Base-by-base conservation (phyloP, 805 yeast genomes). In the Saturnispora dispora region DNA sequence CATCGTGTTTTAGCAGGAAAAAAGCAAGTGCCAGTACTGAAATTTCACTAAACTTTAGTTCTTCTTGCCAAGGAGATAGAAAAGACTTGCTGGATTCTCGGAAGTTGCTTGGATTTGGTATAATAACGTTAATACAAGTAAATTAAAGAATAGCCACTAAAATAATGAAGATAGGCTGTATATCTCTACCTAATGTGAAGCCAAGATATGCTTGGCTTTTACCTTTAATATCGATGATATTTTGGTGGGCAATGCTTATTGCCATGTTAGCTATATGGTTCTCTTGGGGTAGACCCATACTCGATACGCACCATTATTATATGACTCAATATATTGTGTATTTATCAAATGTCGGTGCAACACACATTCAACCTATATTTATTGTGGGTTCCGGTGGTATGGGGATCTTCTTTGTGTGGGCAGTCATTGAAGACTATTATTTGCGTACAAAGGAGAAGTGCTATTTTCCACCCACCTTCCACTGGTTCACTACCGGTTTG, bases 191-290 rank as follows among this genome's bases (percentile, higher is more conserved):
- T 5, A 63, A 65, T 28, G 55, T 65, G 9, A 56, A 54, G 45
- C 68, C 67, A 15, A 52, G 55, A 35, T 52, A 53, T 51, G 61
- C 68, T 2, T 64, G 65, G 57, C 35, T 65, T 3, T 51, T 89
- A 36, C 96, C 96, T 3, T 66, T 88, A 42, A 60, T 81, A 2
- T 77, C 88, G 2, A 68, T 79, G 48, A 65, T 81, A 2, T 83
- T 81, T 15, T 90, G 97, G 97, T 85, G 89, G 81, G 96, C 86
- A 3, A 87, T 88, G 96, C 76, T 90, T 10, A 81, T 84, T 4
- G 87, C 96, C 5, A 70, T 91, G 77, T 62, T 90, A 56, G 65
- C 75, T 2, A 77, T 82, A 57, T 90, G 97, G 97, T 78, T 85
- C 2, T 75, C 72, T 3, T 88, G 87, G 61, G 96, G 96, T 2